phyloP scores from a whole-genome alignment of 2,329 filamentous ascomycete genomes.

The Exophiala aquamarina region DNA sequence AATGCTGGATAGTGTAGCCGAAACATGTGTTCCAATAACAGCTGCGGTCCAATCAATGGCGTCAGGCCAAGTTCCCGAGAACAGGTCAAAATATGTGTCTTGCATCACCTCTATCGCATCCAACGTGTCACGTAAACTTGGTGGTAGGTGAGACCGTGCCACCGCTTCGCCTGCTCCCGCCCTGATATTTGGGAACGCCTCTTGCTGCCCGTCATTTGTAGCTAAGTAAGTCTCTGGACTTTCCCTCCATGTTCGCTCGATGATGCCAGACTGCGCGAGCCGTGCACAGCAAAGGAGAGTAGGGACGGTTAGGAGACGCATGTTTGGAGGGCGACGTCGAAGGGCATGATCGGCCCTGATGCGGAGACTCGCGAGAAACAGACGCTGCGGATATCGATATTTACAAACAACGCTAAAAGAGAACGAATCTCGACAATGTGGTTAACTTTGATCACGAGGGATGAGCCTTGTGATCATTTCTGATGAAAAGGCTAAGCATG shows the following conservation, averaged over 20 bases:
- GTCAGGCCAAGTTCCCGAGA: constrained; percentile 78
- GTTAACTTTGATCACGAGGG: constrained; percentile 2
- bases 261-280: constrained; percentile 7
- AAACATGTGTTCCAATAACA: constrained; percentile 76
- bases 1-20: constrained; percentile 70
- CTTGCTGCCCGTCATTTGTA: constrained; percentile 4
- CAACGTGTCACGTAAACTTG: constrained; percentile 43
- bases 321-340: constrained; percentile 5
- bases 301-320: constrained; percentile 12
- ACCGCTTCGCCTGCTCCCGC: constrained; percentile 3
- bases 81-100: constrained; percentile 71
- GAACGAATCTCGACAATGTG: constrained; percentile 4
- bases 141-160: constrained; percentile 5
- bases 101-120: constrained; percentile 74
- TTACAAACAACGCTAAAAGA: neutral
- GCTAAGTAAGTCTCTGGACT: neutral
- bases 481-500: neutral
- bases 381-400: neutral
- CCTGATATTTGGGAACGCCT: constrained; percentile 11
- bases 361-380: neutral
- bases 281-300: constrained; percentile 4
- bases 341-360: constrained; percentile 10
- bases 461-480: constrained; percentile 14
- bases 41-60: constrained; percentile 94
- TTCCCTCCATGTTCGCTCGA: constrained; percentile 7